A percentile compares a stretch with the other conserved stretches of the same genome.
Evolutionary conservation across 352 stramenopile genomes (phyloP).

Genomic region (Phytophthora litchii): DNA sequence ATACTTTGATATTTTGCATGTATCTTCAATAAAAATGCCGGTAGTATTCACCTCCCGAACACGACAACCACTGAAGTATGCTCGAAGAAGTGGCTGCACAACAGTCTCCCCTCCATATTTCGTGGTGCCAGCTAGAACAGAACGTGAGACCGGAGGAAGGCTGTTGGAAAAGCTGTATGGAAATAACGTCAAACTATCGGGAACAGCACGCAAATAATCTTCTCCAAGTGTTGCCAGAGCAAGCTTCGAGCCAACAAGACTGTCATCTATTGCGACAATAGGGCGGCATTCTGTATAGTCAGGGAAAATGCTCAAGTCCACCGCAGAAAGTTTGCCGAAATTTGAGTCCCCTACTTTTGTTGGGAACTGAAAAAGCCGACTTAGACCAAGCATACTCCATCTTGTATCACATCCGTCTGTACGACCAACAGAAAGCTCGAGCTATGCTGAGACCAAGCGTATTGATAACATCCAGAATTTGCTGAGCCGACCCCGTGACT

Average conservation of each 20-base stretch:
- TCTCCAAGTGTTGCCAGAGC: constrained; percentile 17
- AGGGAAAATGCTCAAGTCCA: constrained; percentile 23
- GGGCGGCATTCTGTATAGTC: constrained; percentile 31
- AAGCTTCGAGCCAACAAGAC: constrained; percentile 16
- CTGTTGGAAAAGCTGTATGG: constrained; percentile 32
- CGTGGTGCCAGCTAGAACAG: constrained; percentile 3
- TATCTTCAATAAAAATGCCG: constrained; percentile 26
- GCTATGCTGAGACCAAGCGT: constrained; percentile 18
- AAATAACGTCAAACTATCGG: constrained; percentile 27
- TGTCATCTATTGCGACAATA: constrained; percentile 8
- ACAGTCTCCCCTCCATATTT: constrained; percentile 9
- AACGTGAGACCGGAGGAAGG: constrained; percentile 6
- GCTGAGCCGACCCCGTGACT: constrained; percentile 10
- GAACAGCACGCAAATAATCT: constrained; percentile 19
- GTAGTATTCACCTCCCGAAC: constrained; percentile 28
- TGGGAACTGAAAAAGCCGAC: constrained; percentile 17
- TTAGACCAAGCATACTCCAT: constrained; percentile 18
- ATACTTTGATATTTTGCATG: constrained; percentile 6
- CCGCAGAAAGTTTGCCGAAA: constrained; percentile 26
- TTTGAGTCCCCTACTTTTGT: background rate
- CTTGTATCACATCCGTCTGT: constrained; percentile 10
- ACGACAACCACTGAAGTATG: constrained; percentile 26
- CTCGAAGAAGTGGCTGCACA: constrained; percentile 20
- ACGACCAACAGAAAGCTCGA: constrained; percentile 6
- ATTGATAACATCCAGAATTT: constrained; percentile 13